Evolutionary conservation across 768 basidiomycete species (phyloP), one percentile per base, ranked within the genome.

Genomic region (Boletus insuetus): DNA sequence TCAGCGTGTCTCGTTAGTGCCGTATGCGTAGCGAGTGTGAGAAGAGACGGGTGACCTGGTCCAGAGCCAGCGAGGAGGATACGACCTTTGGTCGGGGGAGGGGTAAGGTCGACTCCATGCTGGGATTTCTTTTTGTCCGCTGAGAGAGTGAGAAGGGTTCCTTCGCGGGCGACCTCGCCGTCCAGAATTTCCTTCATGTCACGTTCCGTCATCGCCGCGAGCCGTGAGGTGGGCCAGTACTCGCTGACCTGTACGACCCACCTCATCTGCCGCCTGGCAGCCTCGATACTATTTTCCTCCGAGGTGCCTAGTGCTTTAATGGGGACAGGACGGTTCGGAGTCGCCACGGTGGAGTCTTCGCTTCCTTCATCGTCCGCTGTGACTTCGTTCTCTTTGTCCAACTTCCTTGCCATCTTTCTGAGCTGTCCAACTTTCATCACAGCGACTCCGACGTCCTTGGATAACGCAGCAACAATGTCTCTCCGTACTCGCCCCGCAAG

Each of bases 171-270:
- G 8, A 58, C 61, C 13, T 66, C 59, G 2, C 78, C 81, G 39
- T 77, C 75, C 22, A 93, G 68, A 7, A 91, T 69, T n/a, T 77
- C 74, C 12, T 77, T 70, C 84, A 95, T 89, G 6, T 93, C 90
- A 19, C 64, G 65, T 38, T 81, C 77, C 17, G 82, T 76, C 80
- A 97, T 80, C 11, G 73, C 69, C 0, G 91, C 86, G 9, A 98
- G 80, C 40, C 82, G 83, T 12, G 87, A 79, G 46, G 94, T 77
- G 0, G 93, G 87, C 91, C 94, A 98, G 69, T 97, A 98, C 69
- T 98, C 95, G 77, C 93, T 95, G 62, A 98, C 82, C 68, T 98
- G 96, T 0, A 93, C 86, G 4, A 97, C 87, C 92, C 94, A 98
- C 69, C 87, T 84, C 82, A 97, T 91, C 16, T 89, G 78, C 32